These are phyloP conservation scores for Kurtzmaniella quercitrusa DNA, from an alignment of 1,139 yeast genomes.

Conservation along the genomic window DNA sequence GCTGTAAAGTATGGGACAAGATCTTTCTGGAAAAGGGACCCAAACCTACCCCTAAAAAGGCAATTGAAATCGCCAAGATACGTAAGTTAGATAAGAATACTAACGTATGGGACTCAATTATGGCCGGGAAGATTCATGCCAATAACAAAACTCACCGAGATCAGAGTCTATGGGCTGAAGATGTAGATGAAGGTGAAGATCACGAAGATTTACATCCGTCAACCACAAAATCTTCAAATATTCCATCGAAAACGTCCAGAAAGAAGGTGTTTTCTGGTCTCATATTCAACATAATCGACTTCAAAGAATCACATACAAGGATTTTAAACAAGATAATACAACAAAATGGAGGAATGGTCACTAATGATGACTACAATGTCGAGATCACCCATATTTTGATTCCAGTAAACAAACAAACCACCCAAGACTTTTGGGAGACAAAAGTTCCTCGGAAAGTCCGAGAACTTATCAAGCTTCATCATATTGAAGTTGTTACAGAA, in stretches of 20 bases:
- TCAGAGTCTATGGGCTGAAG: constrained; percentile 30
- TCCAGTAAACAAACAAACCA: constrained; percentile 26
- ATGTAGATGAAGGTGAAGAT: constrained; percentile 10
- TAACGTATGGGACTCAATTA: constrained; percentile 48
- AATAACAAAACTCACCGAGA: constrained; percentile 11
- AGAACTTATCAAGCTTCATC: constrained; percentile 19
- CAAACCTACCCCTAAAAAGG: constrained; percentile 1
- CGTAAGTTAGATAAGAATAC: constrained; percentile 12
- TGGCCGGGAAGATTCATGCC: constrained; percentile 29
- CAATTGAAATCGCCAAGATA: constrained; percentile 2
- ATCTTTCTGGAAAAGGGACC: constrained; percentile 1
- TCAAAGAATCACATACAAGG: constrained; percentile 25
- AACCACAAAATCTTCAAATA: neutral
- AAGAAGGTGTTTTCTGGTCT: constrained; percentile 24
- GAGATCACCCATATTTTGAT: constrained; percentile 36
- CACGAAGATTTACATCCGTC: constrained; percentile 5
- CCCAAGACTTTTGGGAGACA: constrained; percentile 18
- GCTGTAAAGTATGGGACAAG: constrained; percentile 52
- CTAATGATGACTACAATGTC: constrained; percentile 16
- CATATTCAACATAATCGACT: constrained; percentile 36
- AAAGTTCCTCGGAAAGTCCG: constrained; percentile 21
- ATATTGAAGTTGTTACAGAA: constrained; percentile 54
- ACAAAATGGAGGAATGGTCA: constrained; percentile 39
- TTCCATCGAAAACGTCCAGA: neutral
- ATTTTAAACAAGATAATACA: constrained; percentile 34